Evolutionary conservation across 2,329 filamentous ascomycete species (phyloP), one percentile per base, ranked within the genome.

Genomic region (Teratosphaeria zuluensis): DNA sequence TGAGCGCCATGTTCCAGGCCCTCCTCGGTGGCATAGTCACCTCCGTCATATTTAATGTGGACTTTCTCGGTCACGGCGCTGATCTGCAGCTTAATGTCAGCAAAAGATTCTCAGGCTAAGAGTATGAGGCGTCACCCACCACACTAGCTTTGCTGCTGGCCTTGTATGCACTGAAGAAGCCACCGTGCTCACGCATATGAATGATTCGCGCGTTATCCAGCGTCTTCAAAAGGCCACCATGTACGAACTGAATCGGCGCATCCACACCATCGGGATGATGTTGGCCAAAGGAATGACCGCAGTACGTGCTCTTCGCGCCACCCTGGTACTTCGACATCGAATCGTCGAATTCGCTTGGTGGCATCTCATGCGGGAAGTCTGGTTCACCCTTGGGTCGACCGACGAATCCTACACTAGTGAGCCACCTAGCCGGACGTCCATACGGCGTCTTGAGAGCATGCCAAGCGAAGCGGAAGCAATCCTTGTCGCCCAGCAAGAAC

Each of bases 401-500:
- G 30, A 66, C 51, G 12, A 64, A 68, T n/a, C 70, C 70, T 28
- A 72, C 64, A 51, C 63, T 67, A 28, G 70, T 67, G 19, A 72
- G 62, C 68, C 69, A 71, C 58, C 66, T 67, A 11, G 58, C 58
- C 11, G 71, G 70, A 42, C 54, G 58, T 14, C 71, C 71, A 56
- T 66, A 72, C 51, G 62, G 54, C 3, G 70, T 73, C 59, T 68
- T 69, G 24, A 73, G 64, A 16, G 70, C 71, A 55, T 72, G 68
- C 71, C 71, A 72, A 5, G 70, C 68, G 59, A 71, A 72, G 28
- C 70, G 64, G 56, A 70, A 73, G 14, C 66, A 68, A 63, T 74
- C 72, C 59, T 74, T 74, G 64, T 74, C 72, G 28, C 72, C 72
- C 2, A 73, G 66, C n/a, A 74, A 60, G 48, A 71, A 63, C 16